These are phyloP conservation scores for Aspergillus tubingensis DNA, from an alignment of 2,329 filamentous ascomycete genomes.

Conservation along the genomic window DNA sequence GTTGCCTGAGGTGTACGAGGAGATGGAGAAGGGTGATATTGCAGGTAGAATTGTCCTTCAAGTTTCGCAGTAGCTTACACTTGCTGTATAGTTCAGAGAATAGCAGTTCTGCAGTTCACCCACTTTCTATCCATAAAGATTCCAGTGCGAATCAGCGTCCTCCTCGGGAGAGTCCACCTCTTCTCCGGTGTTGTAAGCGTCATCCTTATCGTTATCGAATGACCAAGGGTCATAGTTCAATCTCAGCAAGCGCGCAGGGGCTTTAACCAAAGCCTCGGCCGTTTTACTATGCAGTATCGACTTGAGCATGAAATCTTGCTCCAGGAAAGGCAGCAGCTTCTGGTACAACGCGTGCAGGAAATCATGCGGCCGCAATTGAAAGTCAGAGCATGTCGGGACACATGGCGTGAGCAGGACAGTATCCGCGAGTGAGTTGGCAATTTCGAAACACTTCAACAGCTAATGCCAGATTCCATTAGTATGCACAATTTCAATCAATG, in stretches of 20 bases:
- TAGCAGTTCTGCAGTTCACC: not conserved
- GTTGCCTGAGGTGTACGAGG: constrained; percentile 45
- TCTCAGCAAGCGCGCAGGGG: constrained; percentile 23
- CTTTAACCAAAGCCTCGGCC: constrained; percentile 28
- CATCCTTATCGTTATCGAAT: not conserved
- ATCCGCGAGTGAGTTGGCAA: constrained; percentile 34
- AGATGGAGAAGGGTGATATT: constrained; percentile 49
- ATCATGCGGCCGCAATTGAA: constrained; percentile 30
- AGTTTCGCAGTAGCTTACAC: constrained; percentile 29
- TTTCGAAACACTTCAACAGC: constrained; percentile 37
- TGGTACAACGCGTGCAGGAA: constrained; percentile 35
- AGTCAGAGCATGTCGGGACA: not conserved
- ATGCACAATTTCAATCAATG: no score
- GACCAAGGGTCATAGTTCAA: not conserved
- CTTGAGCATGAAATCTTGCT: constrained; percentile 28
- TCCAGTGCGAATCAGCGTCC: not conserved
- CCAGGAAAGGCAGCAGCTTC: constrained; percentile 31
- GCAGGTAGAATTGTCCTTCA: constrained; percentile 47
- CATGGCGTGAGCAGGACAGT: constrained; percentile 25
- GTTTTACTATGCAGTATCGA: constrained; percentile 33
- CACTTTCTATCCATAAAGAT: not conserved
- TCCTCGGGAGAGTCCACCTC: constrained; percentile 5
- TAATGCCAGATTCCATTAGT: constrained; percentile 1
- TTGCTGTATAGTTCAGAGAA: not conserved
- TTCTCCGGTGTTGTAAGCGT: not conserved